Percentiles rank a stretch among this genome's conserved stretches.
Evolutionary conservation across 2,329 filamentous ascomycete species (phyloP).

Genomic region (Ophiocordyceps camponoti-rufipedis): DNA sequence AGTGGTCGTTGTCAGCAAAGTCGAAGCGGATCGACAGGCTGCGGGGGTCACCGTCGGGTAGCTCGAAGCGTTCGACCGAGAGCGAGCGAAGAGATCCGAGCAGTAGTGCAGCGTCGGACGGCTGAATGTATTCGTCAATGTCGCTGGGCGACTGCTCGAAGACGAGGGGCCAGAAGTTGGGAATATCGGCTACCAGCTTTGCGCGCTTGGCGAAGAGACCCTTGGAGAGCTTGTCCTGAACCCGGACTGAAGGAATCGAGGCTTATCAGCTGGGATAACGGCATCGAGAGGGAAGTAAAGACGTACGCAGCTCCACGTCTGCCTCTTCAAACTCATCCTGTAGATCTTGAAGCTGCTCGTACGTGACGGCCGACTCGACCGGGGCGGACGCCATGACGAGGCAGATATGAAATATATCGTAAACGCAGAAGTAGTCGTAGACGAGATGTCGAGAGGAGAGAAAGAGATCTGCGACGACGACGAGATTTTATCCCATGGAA

Average conservation of each 20-base stretch:
- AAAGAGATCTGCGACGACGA: too few species aligned
- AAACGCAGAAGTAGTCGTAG: too few species aligned
- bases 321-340: conserved; percentile 72
- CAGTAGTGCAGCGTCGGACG: conserved; percentile 58
- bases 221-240: conserved; percentile 48
- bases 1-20: conserved; percentile 68
- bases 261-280: not conserved
- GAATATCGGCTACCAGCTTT: conserved; percentile 51
- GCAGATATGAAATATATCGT: too few species aligned
- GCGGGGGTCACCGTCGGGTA: conserved; percentile 60
- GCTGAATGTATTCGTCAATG: conserved; percentile 75
- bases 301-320: conserved; percentile 67
- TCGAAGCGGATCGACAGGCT: conserved; percentile 62
- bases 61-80: conserved; percentile 64
- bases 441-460: too few species aligned
- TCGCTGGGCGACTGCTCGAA: conserved; percentile 74
- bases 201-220: conserved; percentile 63
- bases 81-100: conserved; percentile 48
- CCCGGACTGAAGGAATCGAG: conserved; percentile 36
- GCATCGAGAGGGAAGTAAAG: not conserved
- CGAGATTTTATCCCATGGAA: too few species aligned
- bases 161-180: conserved; percentile 89
- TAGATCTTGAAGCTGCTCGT: conserved; percentile 61
- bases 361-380: conserved; percentile 31
- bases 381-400: conserved; percentile 1